These are phyloP conservation scores for Plasmopara muralis DNA, from an alignment of 352 stramenopile genomes.

Conservation along the genomic window DNA sequence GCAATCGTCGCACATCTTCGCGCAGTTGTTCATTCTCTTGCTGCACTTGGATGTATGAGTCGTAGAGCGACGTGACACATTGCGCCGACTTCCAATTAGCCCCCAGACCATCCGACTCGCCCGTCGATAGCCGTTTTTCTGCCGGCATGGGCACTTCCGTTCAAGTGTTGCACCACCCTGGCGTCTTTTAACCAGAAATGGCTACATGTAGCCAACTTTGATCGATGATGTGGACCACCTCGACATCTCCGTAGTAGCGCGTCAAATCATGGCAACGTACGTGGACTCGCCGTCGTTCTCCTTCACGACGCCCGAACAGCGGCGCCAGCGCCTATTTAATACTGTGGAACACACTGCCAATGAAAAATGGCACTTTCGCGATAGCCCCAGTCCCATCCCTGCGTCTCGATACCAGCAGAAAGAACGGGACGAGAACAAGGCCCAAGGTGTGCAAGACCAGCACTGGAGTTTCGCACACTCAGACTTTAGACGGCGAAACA, in stretches of 20 bases:
- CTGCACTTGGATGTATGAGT: conserved; percentile 61
- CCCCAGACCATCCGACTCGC: conserved; percentile 20
- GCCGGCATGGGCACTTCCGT: conserved; percentile 14
- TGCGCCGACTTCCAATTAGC: conserved; percentile 67
- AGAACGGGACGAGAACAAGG: conserved; percentile 18
- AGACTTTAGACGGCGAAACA: conserved; percentile 46
- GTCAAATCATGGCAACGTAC: conserved; percentile 4
- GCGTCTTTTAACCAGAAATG: neutral
- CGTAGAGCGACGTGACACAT: conserved; percentile 69
- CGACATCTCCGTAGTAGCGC: neutral
- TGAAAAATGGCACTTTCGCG: conserved; percentile 18
- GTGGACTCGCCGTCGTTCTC: conserved; percentile 13
- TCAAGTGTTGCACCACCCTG: conserved; percentile 7
- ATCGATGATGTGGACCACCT: no score
- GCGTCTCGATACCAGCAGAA: conserved; percentile 8
- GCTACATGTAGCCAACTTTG: no score
- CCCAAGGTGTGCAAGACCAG: neutral
- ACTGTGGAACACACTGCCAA: conserved; percentile 1
- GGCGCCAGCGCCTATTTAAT: neutral
- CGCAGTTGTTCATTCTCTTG: conserved; percentile 36
- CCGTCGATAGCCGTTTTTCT: conserved; percentile 10
- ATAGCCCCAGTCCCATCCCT: conserved; percentile 17
- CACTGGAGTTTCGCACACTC: conserved; percentile 27
- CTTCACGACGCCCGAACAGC: conserved; percentile 22
- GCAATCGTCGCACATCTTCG: conserved; percentile 5